A percentile compares a stretch with the other conserved stretches of the same genome.
Evolutionary conservation across 1,284 basidiomycete species (phyloP).

Genomic region (Tausonia pullulans): DNA sequence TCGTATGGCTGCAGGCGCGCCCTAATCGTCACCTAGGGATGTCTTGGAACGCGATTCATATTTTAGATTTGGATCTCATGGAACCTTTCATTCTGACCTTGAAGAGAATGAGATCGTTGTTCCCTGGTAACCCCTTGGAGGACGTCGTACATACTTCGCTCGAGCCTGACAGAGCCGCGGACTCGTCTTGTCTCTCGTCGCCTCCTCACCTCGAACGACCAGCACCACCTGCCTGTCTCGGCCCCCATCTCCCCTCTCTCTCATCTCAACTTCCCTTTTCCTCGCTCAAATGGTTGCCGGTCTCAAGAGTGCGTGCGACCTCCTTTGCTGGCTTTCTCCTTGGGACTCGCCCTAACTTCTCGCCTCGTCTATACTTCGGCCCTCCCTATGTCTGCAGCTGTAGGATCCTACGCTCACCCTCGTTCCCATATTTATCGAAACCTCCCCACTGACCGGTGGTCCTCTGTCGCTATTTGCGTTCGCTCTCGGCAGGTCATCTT

Average conservation of each 20-base stretch:
- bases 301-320: slow-evolving; percentile 25
- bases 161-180: too few species aligned
- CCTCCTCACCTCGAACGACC: too few species aligned
- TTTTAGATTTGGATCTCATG: too few species aligned
- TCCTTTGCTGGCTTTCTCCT: background rate
- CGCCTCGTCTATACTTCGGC: background rate
- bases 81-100: too few species aligned
- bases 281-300: slow-evolving; percentile 25
- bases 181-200: too few species aligned
- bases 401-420: background rate
- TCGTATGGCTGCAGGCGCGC: too few species aligned
- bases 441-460: background rate
- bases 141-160: too few species aligned
- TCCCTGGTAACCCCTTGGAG: too few species aligned
- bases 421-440: background rate
- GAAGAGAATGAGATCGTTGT: too few species aligned
- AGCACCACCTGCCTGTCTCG: too few species aligned
- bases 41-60: too few species aligned
- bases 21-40: too few species aligned
- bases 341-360: background rate
- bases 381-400: background rate
- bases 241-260: background rate
- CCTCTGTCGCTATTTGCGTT: background rate
- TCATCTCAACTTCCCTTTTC: background rate
- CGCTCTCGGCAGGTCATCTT: slow-evolving; percentile 55